phyloP scores from a whole-genome alignment of 2,329 filamentous ascomycete species.

The Trichoderma atroviride region DNA sequence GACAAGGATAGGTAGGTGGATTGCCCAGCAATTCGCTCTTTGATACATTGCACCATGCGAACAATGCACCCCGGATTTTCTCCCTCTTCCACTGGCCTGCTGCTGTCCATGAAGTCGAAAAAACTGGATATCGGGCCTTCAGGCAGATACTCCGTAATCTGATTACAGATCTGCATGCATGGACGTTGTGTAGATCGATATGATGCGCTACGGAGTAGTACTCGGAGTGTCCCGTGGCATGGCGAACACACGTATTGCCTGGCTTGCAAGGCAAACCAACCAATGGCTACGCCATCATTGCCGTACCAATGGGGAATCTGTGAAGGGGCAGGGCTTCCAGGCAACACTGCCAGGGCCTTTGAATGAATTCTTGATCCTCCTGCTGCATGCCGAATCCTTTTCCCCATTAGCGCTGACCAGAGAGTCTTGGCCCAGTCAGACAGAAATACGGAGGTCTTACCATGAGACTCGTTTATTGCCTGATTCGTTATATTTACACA shows the following conservation, averaged over 20 bases:
- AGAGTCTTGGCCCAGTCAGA: neutral
- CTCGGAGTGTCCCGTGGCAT: neutral
- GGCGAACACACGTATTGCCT: neutral
- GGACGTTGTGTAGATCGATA: neutral
- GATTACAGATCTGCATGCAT: neutral
- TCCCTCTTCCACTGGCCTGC: neutral
- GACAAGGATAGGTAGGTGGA: neutral
- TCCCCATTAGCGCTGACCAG: neutral
- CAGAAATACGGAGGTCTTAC: neutral
- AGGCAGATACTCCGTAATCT: neutral
- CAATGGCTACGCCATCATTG: neutral
- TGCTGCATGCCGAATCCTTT: neutral
- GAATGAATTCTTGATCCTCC: neutral
- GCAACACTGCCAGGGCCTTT: neutral
- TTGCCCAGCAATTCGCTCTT: neutral
- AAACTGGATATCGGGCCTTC: neutral
- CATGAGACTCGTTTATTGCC: neutral
- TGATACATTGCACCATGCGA: neutral
- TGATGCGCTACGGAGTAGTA: neutral
- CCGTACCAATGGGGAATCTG: neutral
- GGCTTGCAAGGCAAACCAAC: too few species aligned
- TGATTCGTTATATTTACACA: too few species aligned
- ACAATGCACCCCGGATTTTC: neutral
- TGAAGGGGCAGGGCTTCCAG: neutral
- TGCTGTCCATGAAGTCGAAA: neutral